Evolutionary conservation across 805 yeast genomes (phyloP), one percentile per base, ranked within the genome.

Genomic region (Kregervanrija delftensis): DNA sequence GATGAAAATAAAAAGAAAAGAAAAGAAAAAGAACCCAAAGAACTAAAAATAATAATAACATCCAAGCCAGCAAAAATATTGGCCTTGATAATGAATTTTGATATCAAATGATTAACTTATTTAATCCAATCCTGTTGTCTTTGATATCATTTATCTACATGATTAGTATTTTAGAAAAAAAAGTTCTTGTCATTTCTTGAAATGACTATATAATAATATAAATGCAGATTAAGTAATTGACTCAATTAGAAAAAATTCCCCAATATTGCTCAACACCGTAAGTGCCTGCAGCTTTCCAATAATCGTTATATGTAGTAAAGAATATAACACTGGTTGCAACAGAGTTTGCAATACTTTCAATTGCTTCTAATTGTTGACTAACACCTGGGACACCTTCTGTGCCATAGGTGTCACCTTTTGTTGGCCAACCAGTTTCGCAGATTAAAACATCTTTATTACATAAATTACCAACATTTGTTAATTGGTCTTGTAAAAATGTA

Each of bases 401-500:
- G 46, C 81, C 81, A 53, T 68, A 74, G 46, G 72, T 55, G 50
- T 67, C 60, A 57, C 87, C 86, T 54, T 69, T 56, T 12, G 83
- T 72, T 55, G 86, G 87, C 87, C 87, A 81, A 36, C 87, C 87
- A 41, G 83, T 73, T 65, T 81, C 87, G 45, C 79, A 69, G 50
- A 80, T 69, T 49, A 79, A 61, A 35, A 78, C 75, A 14, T 58
- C 52, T 60, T 79, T 78, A 45, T 77, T 76, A 58, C 85, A 80
- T 15, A 59, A 62, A 36, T 60, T 49, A 52, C 69, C 63, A 46
- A 80, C 65, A 50, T 63, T 57, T 4, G 65, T 50, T 39, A 79
- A 74, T 54, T 79, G 82, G 15, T 55, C 51, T 50, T 65, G 52
- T 47, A 80, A 63, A 74, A 75, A 80, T 3, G 74, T 42, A 39